Evolutionary conservation across 495 filamentous ascomycete genomes (phyloP).

Genomic region (Penicillium chermesinum): DNA sequence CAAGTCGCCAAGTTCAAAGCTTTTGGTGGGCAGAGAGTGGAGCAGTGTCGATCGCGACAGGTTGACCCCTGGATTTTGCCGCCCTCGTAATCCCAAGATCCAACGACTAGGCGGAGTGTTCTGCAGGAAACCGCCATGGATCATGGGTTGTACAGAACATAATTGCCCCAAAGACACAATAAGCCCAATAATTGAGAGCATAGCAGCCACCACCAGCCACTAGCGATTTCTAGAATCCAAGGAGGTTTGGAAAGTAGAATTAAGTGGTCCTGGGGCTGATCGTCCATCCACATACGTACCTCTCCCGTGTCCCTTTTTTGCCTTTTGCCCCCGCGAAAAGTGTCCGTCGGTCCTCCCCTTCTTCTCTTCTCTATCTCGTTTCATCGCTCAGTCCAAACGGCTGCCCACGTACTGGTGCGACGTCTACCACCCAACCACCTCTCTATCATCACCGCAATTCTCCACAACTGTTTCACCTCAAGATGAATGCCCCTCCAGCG

Average conservation of each 20-base stretch:
- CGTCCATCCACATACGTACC: not conserved
- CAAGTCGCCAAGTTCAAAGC: not conserved
- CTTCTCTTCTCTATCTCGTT: slow-evolving; percentile 14
- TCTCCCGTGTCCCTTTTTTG: not conserved
- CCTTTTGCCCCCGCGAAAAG: not conserved
- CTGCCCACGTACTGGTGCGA: not conserved
- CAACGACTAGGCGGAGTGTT: no score
- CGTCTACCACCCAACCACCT: slow-evolving; percentile 6
- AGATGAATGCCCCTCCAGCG: slow-evolving; percentile 39
- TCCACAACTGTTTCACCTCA: slow-evolving; percentile 23
- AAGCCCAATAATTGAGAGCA: not conserved
- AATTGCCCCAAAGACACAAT: not conserved
- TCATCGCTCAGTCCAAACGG: slow-evolving; percentile 5
- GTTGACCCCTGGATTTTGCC: not conserved
- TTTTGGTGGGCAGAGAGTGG: not conserved
- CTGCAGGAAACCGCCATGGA: no score
- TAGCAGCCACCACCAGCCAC: no score
- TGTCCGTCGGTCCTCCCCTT: slow-evolving; percentile 2
- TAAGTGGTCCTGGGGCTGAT: no score
- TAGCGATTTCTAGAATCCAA: no score
- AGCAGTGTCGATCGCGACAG: not conserved
- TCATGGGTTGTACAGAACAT: no score
- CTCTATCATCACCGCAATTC: slow-evolving; percentile 16
- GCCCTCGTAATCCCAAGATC: no score
- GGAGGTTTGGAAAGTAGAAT: no score